Evolutionary conservation across 2,329 filamentous ascomycete species (phyloP).

Genomic region (Penicillium sp.): DNA sequence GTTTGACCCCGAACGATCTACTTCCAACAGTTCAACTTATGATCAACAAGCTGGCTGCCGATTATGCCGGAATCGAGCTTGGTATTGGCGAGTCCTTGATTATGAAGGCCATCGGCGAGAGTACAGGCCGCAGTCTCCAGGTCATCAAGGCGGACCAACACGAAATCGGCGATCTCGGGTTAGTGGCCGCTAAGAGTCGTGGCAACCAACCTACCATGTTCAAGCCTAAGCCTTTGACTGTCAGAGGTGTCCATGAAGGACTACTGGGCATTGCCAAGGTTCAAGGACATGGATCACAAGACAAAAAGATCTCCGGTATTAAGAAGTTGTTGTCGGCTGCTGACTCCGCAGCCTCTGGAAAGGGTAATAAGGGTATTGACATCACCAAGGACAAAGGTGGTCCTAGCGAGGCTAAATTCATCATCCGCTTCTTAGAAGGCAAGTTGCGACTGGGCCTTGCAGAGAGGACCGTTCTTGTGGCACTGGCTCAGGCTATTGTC

Average conservation of each 20-base stretch:
- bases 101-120: constrained; percentile 97
- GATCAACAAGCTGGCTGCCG: constrained; percentile 97
- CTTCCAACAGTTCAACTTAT: constrained; percentile 89
- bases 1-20: constrained; percentile 85
- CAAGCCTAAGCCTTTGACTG: constrained; percentile 88
- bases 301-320: constrained; percentile 89
- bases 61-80: constrained; percentile 94
- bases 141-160: constrained; percentile 96
- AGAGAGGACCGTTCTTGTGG: constrained; percentile 88
- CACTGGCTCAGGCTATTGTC: constrained; percentile 86
- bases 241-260: constrained; percentile 84
- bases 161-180: constrained; percentile 91
- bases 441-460: constrained; percentile 91
- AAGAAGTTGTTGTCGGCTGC: constrained; percentile 95
- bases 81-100: constrained; percentile 98
- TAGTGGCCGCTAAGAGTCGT: constrained; percentile 94
- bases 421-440: constrained; percentile 91
- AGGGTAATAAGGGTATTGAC: constrained; percentile 70
- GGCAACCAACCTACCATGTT: constrained; percentile 98
- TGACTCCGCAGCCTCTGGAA: constrained; percentile 73
- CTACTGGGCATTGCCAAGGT: constrained; percentile 87
- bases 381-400: constrained; percentile 92
- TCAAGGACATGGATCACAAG: constrained; percentile 84
- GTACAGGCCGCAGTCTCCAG: constrained; percentile 82
- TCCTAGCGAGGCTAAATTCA: constrained; percentile 90